These are phyloP conservation scores for Oxalis stricta DNA, from an alignment of 441 rosid species.

Conservation along the genomic window DNA sequence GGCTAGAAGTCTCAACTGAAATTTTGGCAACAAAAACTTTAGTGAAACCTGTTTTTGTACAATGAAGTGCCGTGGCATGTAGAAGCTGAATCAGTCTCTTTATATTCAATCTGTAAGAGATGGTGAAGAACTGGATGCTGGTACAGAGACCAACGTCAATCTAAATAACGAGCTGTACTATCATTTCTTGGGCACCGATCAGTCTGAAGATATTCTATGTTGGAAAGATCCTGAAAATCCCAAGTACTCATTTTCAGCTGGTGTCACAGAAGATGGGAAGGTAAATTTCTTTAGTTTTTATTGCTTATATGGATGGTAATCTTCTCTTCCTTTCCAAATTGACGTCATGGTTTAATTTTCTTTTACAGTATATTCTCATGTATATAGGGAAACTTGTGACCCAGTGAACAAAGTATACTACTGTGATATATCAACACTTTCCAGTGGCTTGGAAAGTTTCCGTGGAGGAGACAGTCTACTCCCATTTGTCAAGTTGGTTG, in stretches of 20 bases:
- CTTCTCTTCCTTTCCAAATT: not conserved
- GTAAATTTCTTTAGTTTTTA: slow-evolving; percentile 14
- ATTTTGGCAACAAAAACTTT: no score
- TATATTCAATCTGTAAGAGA: slow-evolving; percentile 32
- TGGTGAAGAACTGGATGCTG: slow-evolving; percentile 76
- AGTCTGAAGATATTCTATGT: slow-evolving; percentile 80
- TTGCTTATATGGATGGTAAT: not conserved
- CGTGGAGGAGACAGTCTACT: slow-evolving; percentile 41
- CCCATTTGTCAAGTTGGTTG: slow-evolving; percentile 69
- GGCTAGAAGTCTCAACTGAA: no score
- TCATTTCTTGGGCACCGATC: slow-evolving; percentile 75
- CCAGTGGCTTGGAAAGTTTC: slow-evolving; percentile 58
- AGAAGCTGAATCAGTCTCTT: not conserved
- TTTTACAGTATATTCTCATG: slow-evolving; percentile 66
- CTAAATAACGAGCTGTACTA: slow-evolving; percentile 68
- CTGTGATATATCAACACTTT: slow-evolving; percentile 59
- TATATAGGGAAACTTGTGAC: slow-evolving; percentile 53
- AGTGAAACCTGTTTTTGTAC: no score
- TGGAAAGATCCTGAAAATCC: slow-evolving; percentile 86
- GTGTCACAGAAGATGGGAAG: slow-evolving; percentile 77
- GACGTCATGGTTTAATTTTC: slow-evolving; percentile 3
- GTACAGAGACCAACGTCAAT: slow-evolving; percentile 75
- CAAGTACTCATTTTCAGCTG: slow-evolving; percentile 35
- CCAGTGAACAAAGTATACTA: slow-evolving; percentile 83
- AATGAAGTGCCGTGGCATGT: no score